phyloP scores from a whole-genome alignment of 495 filamentous ascomycete genomes.

The Viridothelium virens region DNA sequence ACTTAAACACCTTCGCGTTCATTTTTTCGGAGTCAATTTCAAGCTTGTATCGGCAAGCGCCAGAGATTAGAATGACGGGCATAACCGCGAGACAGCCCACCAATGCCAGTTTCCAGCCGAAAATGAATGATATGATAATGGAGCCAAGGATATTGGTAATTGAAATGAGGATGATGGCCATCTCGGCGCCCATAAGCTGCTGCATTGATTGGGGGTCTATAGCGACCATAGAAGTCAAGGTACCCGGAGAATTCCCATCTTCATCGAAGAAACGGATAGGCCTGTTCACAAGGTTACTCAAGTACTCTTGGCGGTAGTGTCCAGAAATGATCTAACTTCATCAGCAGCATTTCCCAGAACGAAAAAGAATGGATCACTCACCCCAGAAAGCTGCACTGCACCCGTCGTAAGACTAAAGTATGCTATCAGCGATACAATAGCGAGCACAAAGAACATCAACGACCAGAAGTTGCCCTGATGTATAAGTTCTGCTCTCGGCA shows the following conservation, averaged over 20 bases:
- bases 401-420: slow-evolving; percentile 22
- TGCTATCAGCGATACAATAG: slow-evolving; percentile 40
- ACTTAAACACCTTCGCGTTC: slow-evolving; percentile 25
- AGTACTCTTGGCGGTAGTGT: slow-evolving; percentile 12
- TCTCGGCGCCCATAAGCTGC: slow-evolving; percentile 31
- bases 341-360: slow-evolving; percentile 11
- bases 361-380: slow-evolving; percentile 11
- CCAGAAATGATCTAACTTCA: slow-evolving; percentile 12
- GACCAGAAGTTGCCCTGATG: slow-evolving; percentile 26
- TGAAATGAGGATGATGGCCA: slow-evolving; percentile 30
- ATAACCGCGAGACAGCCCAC: slow-evolving; percentile 32
- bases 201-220: slow-evolving; percentile 41
- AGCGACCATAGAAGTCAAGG: slow-evolving; percentile 51
- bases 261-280: slow-evolving; percentile 50
- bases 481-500: slow-evolving; percentile 15
- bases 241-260: slow-evolving; percentile 53
- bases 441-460: slow-evolving; percentile 36
- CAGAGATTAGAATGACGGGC: slow-evolving; percentile 22
- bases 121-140: slow-evolving; percentile 27
- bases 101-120: slow-evolving; percentile 34
- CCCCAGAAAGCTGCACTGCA: slow-evolving; percentile 12
- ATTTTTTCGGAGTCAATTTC: slow-evolving; percentile 15
- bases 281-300: slow-evolving; percentile 11
- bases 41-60: slow-evolving; percentile 35
- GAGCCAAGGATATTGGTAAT: slow-evolving; percentile 30